Evolutionary conservation across 2,329 filamentous ascomycete genomes (phyloP).

Genomic region (Xylaria sp.): DNA sequence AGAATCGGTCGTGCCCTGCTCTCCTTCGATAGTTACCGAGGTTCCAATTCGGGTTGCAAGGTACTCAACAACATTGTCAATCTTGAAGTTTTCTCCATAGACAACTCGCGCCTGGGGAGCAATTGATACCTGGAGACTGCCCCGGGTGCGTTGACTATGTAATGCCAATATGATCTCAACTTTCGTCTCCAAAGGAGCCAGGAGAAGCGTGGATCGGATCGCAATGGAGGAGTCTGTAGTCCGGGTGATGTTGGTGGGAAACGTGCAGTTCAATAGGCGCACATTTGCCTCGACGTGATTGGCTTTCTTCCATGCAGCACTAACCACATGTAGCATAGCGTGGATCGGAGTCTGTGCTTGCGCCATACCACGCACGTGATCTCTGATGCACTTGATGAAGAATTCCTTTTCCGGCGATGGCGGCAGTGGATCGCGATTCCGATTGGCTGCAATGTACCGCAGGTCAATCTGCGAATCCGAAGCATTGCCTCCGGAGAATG

Average conservation of each 20-base stretch:
- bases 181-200: constrained; percentile 74
- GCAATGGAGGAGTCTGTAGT: constrained; percentile 73
- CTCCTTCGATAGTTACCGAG: constrained; percentile 50
- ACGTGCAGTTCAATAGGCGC: constrained; percentile 69
- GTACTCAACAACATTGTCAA: constrained; percentile 79
- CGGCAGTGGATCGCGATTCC: constrained; percentile 64
- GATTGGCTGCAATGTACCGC: constrained; percentile 73
- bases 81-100: constrained; percentile 83
- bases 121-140: constrained; percentile 66
- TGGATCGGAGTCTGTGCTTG: constrained; percentile 66
- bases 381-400: constrained; percentile 77
- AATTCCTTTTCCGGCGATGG: constrained; percentile 77
- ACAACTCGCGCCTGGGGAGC: constrained; percentile 69
- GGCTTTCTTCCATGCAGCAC: constrained; percentile 74
- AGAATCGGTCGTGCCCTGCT: constrained; percentile 50
- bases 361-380: constrained; percentile 71
- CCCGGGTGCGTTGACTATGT: constrained; percentile 56
- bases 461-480: constrained; percentile 71
- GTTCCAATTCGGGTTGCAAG: constrained; percentile 65
- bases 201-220: constrained; percentile 70
- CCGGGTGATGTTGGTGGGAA: constrained; percentile 72
- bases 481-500: constrained; percentile 60
- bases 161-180: constrained; percentile 72
- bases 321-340: constrained; percentile 69
- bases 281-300: constrained; percentile 69